Evolutionary conservation across 1,284 basidiomycete species (phyloP).

Genomic region (Trametes versicolor): DNA sequence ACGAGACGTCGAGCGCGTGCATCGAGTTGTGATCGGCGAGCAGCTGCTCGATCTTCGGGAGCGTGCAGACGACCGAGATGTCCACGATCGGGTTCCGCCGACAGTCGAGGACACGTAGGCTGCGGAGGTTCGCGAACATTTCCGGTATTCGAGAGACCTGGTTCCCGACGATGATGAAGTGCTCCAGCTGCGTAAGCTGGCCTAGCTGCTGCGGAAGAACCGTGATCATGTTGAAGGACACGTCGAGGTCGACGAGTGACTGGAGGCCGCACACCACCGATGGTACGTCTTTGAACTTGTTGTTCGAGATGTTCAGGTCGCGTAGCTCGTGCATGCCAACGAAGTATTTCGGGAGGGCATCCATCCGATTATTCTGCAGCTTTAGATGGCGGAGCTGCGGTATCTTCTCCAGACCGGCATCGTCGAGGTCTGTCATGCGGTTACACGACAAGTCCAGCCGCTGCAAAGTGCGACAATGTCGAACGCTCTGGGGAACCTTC

Average conservation of each 20-base stretch:
- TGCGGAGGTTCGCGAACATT: constrained; percentile 69
- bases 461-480: constrained; percentile 79
- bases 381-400: constrained; percentile 79
- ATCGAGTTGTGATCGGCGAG: constrained; percentile 86
- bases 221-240: constrained; percentile 94
- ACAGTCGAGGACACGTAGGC: constrained; percentile 82
- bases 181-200: constrained; percentile 73
- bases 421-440: constrained; percentile 90
- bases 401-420: constrained; percentile 85
- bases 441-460: constrained; percentile 95
- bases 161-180: constrained; percentile 91
- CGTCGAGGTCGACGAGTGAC: constrained; percentile 86
- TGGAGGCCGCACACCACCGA: constrained; percentile 80
- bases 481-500: constrained; percentile 88
- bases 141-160: constrained; percentile 82
- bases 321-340: constrained; percentile 77
- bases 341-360: constrained; percentile 89
- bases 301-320: constrained; percentile 96
- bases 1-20: constrained; percentile 80
- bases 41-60: constrained; percentile 77
- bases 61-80: constrained; percentile 71
- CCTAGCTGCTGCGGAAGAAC: constrained; percentile 87
- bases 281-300: constrained; percentile 91
- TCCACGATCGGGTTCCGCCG: constrained; percentile 86
- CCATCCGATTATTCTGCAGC: constrained; percentile 94